Base-by-base conservation (phyloP, 805 yeast species). In the Danielia reshetovae region DNA sequence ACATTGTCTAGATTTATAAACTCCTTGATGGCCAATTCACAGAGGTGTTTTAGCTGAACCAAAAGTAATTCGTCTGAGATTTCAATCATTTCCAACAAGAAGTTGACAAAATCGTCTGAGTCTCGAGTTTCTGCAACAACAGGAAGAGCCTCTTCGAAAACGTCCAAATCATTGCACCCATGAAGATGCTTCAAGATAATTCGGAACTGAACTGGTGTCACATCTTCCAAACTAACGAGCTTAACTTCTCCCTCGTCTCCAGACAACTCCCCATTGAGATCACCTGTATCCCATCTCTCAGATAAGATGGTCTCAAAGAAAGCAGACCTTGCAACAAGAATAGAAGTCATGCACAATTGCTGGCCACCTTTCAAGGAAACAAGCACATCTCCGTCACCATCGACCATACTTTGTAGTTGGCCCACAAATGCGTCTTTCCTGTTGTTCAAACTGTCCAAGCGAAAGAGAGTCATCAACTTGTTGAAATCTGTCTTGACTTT, bases 31-130 rank as follows among this genome's bases (percentile, higher is more conserved):
- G 70, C 70, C 24, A 75, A 53, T 49, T 88, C 88, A 33, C 86
- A 73, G 23, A 76, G 57, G 27, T 74, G 71, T 39, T 79, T 79
- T 28, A 86, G 61, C 10, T 74, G 77, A 21, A 71, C 67, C 19
- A 85, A 48, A 44, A 84, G 54, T 7, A 87, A 54, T 45, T 79
- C 81, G 50, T 85, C 89, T 3, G 84, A 59, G 3, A 76, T 54
- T 34, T 74, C 78, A 35, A 85, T 63, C 22, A 84, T 50, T 9
- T 77, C 85, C 16, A 88, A 59, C 3, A 77, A 59, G 26, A 65
- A 51, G 36, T 74, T 74, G 14, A 81, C 65, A 38, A 79, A 78
- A 2, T 70, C 70, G 21, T 63, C 66, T 1, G 51, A 39, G 16
- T 42, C 43, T 8, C 18, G 17, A 4, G 35, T n/a, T 6, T 38